A percentile compares a stretch with the other conserved stretches of the same genome.
Conservation (phyloP, 106 monocot species). For the Acorus calamus region DNA sequence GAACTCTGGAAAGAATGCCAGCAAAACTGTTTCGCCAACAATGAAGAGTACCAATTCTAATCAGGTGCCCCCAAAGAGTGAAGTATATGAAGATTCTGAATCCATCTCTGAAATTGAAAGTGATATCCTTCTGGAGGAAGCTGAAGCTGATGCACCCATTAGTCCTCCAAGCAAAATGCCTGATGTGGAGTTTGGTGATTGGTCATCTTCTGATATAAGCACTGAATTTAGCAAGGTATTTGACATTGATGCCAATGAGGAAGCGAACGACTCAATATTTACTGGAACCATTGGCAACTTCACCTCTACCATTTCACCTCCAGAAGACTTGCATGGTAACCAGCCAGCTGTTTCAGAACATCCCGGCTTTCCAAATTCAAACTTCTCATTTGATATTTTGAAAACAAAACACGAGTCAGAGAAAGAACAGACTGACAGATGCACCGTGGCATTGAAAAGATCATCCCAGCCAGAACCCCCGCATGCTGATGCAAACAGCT, state of each 20-base stretch:
- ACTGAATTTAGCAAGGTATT: background rate
- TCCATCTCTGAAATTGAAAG: slow-evolving; percentile 27
- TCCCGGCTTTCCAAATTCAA: background rate
- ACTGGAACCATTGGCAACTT: background rate
- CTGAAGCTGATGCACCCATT: background rate
- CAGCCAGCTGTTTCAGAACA: background rate
- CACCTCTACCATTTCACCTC: background rate
- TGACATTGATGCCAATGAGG: background rate
- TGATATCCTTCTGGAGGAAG: background rate
- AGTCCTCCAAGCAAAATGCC: no score
- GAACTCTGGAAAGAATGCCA: slow-evolving; percentile 52
- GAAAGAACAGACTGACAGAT: slow-evolving; percentile 3
- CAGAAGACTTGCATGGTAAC: background rate
- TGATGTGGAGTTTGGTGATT: no score
- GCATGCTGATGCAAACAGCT: slow-evolving; percentile 17
- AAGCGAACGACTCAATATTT: background rate
- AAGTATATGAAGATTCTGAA: slow-evolving; percentile 20
- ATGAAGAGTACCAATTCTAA: slow-evolving; percentile 8
- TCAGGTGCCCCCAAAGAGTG: slow-evolving; percentile 3
- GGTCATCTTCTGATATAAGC: no score
- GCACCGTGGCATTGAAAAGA: no score
- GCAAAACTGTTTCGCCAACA: slow-evolving; percentile 15
- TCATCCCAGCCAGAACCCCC: slow-evolving; percentile 7
- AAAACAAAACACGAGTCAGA: background rate
- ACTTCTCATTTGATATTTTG: background rate